Conservation (phyloP, 169 alveolate genomes). For the Amoebophrya sp. region DNA sequence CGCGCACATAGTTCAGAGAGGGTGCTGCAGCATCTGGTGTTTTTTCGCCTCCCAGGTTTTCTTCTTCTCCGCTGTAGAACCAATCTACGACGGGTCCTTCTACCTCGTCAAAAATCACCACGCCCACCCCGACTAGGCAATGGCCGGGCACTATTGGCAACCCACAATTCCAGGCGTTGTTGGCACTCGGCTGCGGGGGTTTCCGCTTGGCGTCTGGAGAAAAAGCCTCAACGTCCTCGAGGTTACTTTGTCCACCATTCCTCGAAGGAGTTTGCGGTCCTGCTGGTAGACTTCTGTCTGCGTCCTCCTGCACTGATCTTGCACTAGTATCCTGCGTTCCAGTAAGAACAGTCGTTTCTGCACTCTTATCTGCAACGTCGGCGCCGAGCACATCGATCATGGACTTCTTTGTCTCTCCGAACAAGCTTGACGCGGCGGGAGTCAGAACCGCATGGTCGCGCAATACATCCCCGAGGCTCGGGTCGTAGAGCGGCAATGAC, state of each 20-base stretch:
- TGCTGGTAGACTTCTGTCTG: too few species aligned
- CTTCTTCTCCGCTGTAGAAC: neutral
- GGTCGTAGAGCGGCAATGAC: neutral
- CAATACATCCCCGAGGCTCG: neutral
- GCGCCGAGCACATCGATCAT: neutral
- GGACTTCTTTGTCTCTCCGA: neutral
- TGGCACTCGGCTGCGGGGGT: neutral
- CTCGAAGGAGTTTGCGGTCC: too few species aligned
- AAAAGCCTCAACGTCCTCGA: too few species aligned
- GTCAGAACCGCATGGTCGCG: neutral
- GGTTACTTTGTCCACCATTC: too few species aligned
- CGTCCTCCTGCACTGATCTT: too few species aligned
- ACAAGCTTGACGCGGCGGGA: too few species aligned
- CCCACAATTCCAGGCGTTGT: neutral
- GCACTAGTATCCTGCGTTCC: too few species aligned
- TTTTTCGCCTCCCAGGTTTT: too few species aligned
- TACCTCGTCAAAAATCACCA: neutral
- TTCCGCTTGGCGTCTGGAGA: too few species aligned
- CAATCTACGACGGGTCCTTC: neutral
- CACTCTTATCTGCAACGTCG: too few species aligned
- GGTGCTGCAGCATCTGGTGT: neutral
- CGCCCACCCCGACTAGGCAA: neutral
- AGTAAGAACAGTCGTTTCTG: too few species aligned
- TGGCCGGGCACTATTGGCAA: neutral
- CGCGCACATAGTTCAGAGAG: neutral